These are phyloP conservation scores for Prunus armeniaca DNA, from an alignment of 306 rosid genomes.

Conservation along the genomic window DNA sequence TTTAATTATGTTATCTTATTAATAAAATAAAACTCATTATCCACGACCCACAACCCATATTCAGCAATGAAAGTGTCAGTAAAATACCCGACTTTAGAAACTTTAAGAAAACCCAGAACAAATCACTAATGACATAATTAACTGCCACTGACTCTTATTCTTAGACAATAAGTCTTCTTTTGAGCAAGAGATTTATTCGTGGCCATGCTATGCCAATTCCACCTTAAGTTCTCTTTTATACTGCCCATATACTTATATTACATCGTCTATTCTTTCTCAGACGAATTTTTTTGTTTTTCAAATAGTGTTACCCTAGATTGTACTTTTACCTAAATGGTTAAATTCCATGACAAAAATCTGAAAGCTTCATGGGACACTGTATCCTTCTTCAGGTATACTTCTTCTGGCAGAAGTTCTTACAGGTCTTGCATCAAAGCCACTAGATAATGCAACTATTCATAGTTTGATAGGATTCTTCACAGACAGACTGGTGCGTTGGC, in stretches of 20 bases:
- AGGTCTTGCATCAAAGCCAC: slow-evolving; percentile 56
- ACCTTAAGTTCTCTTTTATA: neutral
- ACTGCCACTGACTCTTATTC: neutral
- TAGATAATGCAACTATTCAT: slow-evolving; percentile 54
- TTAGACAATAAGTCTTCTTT: neutral
- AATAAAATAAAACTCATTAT: neutral
- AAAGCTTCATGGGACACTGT: slow-evolving; percentile 19
- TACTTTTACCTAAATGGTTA: neutral
- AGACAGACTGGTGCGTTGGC: slow-evolving; percentile 80
- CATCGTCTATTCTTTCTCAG: neutral
- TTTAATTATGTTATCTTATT: neutral
- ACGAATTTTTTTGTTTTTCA: neutral
- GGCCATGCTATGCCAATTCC: neutral
- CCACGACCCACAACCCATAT: neutral
- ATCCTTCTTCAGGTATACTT: slow-evolving; percentile 59
- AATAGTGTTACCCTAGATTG: neutral
- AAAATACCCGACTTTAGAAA: neutral
- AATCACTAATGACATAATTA: neutral
- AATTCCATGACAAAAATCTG: slow-evolving; percentile 6
- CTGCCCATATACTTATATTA: neutral
- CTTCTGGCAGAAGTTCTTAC: slow-evolving; percentile 83
- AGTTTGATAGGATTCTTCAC: slow-evolving; percentile 79
- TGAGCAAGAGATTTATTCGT: neutral
- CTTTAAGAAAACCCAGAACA: neutral
- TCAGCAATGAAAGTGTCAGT: neutral